Evolutionary conservation across 495 filamentous ascomycete genomes (phyloP).

Genomic region (Penicillium ucsense): DNA sequence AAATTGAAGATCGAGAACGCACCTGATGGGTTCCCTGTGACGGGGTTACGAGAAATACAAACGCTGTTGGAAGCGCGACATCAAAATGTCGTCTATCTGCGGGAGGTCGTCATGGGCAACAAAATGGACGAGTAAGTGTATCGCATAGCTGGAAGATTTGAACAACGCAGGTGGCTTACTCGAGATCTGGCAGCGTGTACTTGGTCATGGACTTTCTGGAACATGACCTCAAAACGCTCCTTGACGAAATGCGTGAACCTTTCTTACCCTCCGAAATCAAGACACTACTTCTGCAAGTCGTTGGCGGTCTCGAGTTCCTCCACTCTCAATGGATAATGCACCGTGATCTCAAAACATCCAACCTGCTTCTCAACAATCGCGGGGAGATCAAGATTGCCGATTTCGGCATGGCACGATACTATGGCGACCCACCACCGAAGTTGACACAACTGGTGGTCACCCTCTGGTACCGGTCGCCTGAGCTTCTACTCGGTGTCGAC

Average conservation of each 20-base stretch:
- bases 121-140: constrained; percentile 61
- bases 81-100: constrained; percentile 65
- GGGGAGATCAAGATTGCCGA: constrained; percentile 94
- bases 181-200: constrained; percentile 55
- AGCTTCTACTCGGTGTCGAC: constrained; percentile 74
- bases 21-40: constrained; percentile 84
- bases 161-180: constrained; percentile 4
- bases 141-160: neutral
- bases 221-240: constrained; percentile 91
- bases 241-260: constrained; percentile 87
- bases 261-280: constrained; percentile 92
- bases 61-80: constrained; percentile 57
- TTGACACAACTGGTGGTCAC: constrained; percentile 93
- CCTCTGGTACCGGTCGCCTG: constrained; percentile 91
- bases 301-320: constrained; percentile 73
- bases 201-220: constrained; percentile 97
- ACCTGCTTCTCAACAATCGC: constrained; percentile 90
- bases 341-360: constrained; percentile 93
- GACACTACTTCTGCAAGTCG: constrained; percentile 75
- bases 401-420: constrained; percentile 94
- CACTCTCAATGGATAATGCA: constrained; percentile 91
- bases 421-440: constrained; percentile 70
- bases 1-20: constrained; percentile 83
- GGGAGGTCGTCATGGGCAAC: constrained; percentile 80
- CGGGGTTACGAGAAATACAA: constrained; percentile 82